These are phyloP conservation scores for Taiwanofungus camphoratus DNA, from an alignment of 1,284 basidiomycete genomes.

Conservation along the genomic window DNA sequence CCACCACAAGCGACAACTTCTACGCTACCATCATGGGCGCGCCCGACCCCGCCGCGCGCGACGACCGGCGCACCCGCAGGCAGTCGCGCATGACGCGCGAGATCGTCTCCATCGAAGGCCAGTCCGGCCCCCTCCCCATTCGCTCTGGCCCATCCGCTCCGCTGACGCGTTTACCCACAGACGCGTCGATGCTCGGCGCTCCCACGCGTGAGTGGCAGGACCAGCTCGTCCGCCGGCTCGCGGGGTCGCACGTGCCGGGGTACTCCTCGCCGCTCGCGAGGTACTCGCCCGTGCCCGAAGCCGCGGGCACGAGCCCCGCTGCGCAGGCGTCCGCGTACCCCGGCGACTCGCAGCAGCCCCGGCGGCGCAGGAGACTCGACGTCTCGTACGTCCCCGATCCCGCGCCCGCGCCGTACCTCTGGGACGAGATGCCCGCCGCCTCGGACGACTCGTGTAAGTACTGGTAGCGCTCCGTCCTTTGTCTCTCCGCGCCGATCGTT, in stretches of 20 bases:
- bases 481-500: background rate
- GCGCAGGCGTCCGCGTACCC: slow-evolving; percentile 16
- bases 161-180: slow-evolving; percentile 28
- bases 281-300: slow-evolving; percentile 5
- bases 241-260: slow-evolving; percentile 15
- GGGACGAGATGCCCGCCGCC: slow-evolving; percentile 21
- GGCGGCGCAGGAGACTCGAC: slow-evolving; percentile 21
- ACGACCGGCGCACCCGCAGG: slow-evolving; percentile 59
- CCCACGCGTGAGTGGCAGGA: slow-evolving; percentile 78
- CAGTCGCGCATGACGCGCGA: slow-evolving; percentile 73
- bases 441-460: slow-evolving; percentile 13
- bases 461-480: background rate
- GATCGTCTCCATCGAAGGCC: slow-evolving; percentile 67
- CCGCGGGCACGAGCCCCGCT: slow-evolving; percentile 9
- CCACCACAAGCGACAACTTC: slow-evolving; percentile 56
- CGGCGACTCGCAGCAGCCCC: slow-evolving; percentile 8
- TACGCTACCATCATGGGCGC: slow-evolving; percentile 65
- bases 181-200: slow-evolving; percentile 51
- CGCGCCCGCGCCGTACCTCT: slow-evolving; percentile 11
- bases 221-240: slow-evolving; percentile 50
- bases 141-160: background rate
- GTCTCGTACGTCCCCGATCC: slow-evolving; percentile 20
- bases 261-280: slow-evolving; percentile 9
- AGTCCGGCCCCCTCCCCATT: slow-evolving; percentile 8
- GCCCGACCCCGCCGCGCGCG: slow-evolving; percentile 44